phyloP scores from a whole-genome alignment of 2,329 filamentous ascomycete species.

The Trichoderma gracile region DNA sequence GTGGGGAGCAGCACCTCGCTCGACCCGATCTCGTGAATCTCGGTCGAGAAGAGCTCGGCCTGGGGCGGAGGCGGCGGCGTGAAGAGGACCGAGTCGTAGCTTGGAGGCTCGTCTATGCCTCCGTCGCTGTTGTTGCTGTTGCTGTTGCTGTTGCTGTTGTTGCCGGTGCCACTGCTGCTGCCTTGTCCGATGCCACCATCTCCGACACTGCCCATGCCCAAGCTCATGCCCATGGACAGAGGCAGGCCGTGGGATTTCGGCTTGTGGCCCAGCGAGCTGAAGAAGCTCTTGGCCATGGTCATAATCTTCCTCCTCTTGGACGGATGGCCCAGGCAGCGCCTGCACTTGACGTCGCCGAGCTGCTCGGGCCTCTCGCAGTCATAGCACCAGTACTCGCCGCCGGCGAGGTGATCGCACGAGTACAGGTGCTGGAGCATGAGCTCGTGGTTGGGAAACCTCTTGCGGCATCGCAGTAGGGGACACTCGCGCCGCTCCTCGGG shows the following conservation, averaged over 20 bases:
- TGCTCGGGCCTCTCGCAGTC: slow-evolving; percentile 54
- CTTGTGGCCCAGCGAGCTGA: slow-evolving; percentile 54
- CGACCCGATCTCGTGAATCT: slow-evolving; percentile 57
- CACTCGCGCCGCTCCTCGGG: slow-evolving; percentile 52
- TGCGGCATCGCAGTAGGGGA: slow-evolving; percentile 53
- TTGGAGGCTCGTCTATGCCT: slow-evolving; percentile 45
- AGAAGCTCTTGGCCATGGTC: slow-evolving; percentile 55
- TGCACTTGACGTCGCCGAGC: slow-evolving; percentile 54
- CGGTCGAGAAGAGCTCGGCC: slow-evolving; percentile 50
- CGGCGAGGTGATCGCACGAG: slow-evolving; percentile 49
- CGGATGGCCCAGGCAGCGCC: slow-evolving; percentile 51
- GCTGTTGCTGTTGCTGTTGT: not conserved
- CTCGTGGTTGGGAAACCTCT: slow-evolving; percentile 54
- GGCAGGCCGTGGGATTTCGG: slow-evolving; percentile 38
- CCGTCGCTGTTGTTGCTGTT: not conserved
- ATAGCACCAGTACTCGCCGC: slow-evolving; percentile 58
- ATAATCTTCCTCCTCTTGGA: slow-evolving; percentile 55
- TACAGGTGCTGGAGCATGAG: slow-evolving; percentile 56
- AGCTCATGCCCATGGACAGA: slow-evolving; percentile 14
- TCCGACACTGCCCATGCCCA: not conserved
- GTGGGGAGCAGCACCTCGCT: slow-evolving; percentile 42
- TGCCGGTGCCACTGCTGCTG: not conserved
- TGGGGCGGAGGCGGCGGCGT: slow-evolving; percentile 34
- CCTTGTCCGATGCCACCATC: not conserved
- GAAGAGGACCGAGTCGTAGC: slow-evolving; percentile 46